These are phyloP conservation scores for Rehmannia glutinosa DNA, from an alignment of 257 asterid genomes.

Conservation along the genomic window DNA sequence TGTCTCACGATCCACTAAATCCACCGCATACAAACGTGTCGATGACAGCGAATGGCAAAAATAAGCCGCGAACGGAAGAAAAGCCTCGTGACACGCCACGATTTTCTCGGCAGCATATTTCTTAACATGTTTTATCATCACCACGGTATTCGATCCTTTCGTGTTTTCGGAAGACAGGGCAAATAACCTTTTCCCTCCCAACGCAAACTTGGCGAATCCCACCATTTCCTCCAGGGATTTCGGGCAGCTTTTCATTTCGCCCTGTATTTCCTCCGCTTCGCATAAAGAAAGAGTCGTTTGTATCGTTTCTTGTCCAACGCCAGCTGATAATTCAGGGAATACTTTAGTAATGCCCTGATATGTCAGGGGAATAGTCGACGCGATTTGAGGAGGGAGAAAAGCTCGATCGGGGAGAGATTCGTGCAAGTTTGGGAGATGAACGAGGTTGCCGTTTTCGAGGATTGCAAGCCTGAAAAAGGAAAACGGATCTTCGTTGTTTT, in stretches of 20 bases:
- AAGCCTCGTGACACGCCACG: slow-evolving; percentile 40
- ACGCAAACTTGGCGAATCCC: slow-evolving; percentile 16
- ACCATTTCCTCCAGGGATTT: slow-evolving; percentile 43
- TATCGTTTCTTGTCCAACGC: slow-evolving; percentile 6
- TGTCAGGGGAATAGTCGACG: slow-evolving; percentile 17
- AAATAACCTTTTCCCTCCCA: slow-evolving; percentile 11
- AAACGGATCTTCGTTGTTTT: slow-evolving; percentile 17
- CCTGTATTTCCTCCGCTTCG: slow-evolving; percentile 21
- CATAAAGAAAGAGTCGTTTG: slow-evolving; percentile 20
- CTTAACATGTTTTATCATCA: slow-evolving; percentile 9
- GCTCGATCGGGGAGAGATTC: slow-evolving; percentile 29
- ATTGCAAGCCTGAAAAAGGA: slow-evolving; percentile 33
- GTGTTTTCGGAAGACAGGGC: slow-evolving; percentile 24
- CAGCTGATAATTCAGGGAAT: slow-evolving; percentile 27
- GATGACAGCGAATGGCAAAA: slow-evolving; percentile 40
- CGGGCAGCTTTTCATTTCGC: slow-evolving; percentile 32
- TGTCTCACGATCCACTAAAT: slow-evolving; percentile 21
- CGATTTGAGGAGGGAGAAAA: slow-evolving; percentile 39
- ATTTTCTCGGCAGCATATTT: slow-evolving; percentile 4
- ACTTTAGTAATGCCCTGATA: neutral
- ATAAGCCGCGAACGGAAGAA: slow-evolving; percentile 39
- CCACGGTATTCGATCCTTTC: slow-evolving; percentile 6
- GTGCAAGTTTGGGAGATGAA: slow-evolving; percentile 30
- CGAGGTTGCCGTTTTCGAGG: slow-evolving; percentile 21
- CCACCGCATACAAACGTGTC: slow-evolving; percentile 24